A percentile compares a stretch with the other conserved stretches of the same genome.
Conservation (phyloP, 2,329 filamentous ascomycete genomes). For the Chalaropsis ovoidea region DNA sequence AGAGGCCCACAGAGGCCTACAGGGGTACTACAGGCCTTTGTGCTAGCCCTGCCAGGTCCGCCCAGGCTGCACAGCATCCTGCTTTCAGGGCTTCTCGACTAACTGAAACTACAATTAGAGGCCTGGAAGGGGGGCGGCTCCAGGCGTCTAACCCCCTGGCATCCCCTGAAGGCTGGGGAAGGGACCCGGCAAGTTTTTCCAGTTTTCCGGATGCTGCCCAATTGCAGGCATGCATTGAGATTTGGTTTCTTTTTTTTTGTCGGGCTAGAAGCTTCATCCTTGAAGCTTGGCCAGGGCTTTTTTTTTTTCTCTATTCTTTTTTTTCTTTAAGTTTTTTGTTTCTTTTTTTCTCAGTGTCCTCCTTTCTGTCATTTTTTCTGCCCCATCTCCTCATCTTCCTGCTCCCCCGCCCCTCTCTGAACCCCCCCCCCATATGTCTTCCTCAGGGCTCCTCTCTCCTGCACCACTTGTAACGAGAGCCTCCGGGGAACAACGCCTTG, state of each 20-base stretch:
- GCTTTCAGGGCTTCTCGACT: background rate
- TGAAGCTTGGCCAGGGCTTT: background rate
- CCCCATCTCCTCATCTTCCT: background rate
- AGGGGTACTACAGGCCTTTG: too few relatives aligned
- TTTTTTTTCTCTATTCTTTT: background rate
- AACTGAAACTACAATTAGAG: conserved; percentile 14
- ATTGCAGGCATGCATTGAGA: conserved; percentile 9
- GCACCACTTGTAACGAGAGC: conserved; percentile 10
- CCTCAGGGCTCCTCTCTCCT: background rate
- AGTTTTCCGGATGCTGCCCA: conserved; percentile 14
- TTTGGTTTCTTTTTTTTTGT: conserved; percentile 8
- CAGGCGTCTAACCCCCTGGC: conserved; percentile 2
- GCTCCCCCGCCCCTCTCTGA: background rate
- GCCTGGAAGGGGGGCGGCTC: conserved; percentile 10
- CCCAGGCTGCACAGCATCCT: background rate
- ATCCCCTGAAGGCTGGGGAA: conserved; percentile 1
- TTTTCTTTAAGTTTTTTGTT: too few relatives aligned
- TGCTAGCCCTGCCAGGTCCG: too few relatives aligned
- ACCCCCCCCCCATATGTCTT: background rate
- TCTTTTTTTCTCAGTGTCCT: background rate
- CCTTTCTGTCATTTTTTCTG: conserved; percentile 5
- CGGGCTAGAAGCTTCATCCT: conserved; percentile 8
- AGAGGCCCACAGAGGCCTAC: too few relatives aligned
- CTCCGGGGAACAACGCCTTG: background rate
- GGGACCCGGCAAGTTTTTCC: conserved; percentile 7